phyloP scores from a whole-genome alignment of 441 rosid species.

The Caryocar brasiliense region DNA sequence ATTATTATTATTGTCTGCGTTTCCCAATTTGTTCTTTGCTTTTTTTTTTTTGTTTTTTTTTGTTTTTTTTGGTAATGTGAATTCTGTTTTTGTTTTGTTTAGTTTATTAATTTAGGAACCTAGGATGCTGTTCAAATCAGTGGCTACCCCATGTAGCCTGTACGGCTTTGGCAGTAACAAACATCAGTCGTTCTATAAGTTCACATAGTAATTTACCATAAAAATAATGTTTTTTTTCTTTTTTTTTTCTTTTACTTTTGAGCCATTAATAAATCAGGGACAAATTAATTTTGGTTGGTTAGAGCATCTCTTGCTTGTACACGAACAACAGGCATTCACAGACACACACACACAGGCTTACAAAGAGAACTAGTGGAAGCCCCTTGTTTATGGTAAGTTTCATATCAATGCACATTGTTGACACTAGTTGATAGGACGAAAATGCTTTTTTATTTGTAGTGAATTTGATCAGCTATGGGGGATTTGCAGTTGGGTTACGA shows the following conservation, averaged over 20 bases:
- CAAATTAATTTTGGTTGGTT: no score
- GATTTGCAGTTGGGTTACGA: no score
- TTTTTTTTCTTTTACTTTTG: background rate
- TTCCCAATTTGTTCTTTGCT: constrained; percentile 16
- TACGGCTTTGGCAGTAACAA: constrained; percentile 29
- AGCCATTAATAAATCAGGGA: no score
- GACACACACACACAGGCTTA: no score
- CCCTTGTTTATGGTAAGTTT: no score
- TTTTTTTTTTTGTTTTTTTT: background rate
- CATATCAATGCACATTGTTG: no score
- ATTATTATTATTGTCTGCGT: constrained; percentile 8
- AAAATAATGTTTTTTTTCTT: background rate
- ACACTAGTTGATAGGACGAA: no score
- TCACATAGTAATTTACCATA: background rate
- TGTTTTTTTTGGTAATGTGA: background rate
- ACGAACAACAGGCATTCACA: no score
- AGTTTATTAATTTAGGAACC: constrained; percentile 14
- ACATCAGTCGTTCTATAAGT: background rate
- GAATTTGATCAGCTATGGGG: no score
- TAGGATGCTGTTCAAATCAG: constrained; percentile 60
- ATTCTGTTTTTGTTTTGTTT: background rate
- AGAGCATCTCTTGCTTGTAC: no score
- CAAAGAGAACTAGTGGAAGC: no score
- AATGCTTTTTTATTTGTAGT: no score
- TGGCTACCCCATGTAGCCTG: constrained; percentile 31